These are phyloP conservation scores for Syncephalastrum monosporum DNA, from an alignment of 371 early-diverging fungal species.

Conservation along the genomic window DNA sequence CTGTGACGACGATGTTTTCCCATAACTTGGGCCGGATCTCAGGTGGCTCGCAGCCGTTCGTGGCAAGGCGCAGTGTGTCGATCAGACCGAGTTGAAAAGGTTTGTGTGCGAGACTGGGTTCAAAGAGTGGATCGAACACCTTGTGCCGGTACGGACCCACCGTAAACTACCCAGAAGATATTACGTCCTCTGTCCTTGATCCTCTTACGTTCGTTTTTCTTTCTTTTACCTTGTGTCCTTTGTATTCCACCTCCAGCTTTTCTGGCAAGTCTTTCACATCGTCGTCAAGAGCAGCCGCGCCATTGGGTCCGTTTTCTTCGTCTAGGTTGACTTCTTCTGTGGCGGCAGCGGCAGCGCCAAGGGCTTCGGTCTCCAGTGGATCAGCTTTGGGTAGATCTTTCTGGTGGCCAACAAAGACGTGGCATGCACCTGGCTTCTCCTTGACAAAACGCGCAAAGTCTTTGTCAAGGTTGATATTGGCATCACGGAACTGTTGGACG, in stretches of 20 bases:
- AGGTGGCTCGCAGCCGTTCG: conserved; percentile 68
- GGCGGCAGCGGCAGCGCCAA: conserved; percentile 25
- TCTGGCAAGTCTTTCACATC: conserved; percentile 28
- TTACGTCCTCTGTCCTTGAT: neutral
- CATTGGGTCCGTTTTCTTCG: too few relatives aligned
- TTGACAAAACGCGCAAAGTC: conserved; percentile 61
- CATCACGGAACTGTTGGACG: conserved; percentile 38
- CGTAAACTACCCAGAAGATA: conserved; percentile 38
- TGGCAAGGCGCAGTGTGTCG: conserved; percentile 66
- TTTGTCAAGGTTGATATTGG: conserved; percentile 35
- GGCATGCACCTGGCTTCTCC: conserved; percentile 57
- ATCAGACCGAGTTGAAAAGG: conserved; percentile 33
- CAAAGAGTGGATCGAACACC: conserved; percentile 65
- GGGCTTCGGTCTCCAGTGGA: conserved; percentile 16
- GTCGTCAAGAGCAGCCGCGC: conserved; percentile 15
- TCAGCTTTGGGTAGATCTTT: conserved; percentile 22
- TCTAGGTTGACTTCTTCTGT: conserved; percentile 27
- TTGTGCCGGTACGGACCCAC: conserved; percentile 63
- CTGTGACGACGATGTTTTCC: conserved; percentile 79
- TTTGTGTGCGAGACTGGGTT: conserved; percentile 47
- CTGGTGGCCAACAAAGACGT: conserved; percentile 44
- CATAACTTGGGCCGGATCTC: conserved; percentile 77
- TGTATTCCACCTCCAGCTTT: conserved; percentile 53
- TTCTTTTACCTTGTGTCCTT: conserved; percentile 52
- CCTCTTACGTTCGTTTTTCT: conserved; percentile 4